These are phyloP conservation scores for Penicillium sp. DNA, from an alignment of 2,329 filamentous ascomycete species.

Conservation along the genomic window DNA sequence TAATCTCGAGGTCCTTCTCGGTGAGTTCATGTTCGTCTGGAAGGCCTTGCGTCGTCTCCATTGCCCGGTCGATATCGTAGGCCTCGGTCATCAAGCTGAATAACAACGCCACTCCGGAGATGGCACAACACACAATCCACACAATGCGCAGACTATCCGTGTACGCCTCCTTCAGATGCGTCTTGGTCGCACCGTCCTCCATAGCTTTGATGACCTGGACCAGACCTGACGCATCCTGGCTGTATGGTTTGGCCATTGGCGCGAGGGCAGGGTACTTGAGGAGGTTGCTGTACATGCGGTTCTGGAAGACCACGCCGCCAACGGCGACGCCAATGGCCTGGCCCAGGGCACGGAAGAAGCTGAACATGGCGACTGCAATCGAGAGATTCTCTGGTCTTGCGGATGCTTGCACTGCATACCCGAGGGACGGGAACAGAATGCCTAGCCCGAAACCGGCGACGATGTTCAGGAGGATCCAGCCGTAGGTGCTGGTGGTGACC, in stretches of 20 bases:
- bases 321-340: conserved; percentile 65
- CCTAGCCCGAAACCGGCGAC: conserved; percentile 61
- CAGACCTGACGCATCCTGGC: conserved; percentile 57
- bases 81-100: conserved; percentile 54
- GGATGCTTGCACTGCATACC: conserved; percentile 62
- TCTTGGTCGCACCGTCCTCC: conserved; percentile 42
- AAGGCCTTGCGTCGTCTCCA: conserved; percentile 35
- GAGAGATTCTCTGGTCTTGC: conserved; percentile 57
- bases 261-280: conserved; percentile 50
- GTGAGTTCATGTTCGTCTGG: conserved; percentile 5
- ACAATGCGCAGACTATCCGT: conserved; percentile 54
- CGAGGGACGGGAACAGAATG: conserved; percentile 63
- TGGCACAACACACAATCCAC: conserved; percentile 55
- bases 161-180: conserved; percentile 52
- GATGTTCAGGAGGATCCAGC: conserved; percentile 62
- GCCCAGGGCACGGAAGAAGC: conserved; percentile 64
- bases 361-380: conserved; percentile 63
- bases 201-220: conserved; percentile 59
- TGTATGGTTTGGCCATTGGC: conserved; percentile 49
- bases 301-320: conserved; percentile 68
- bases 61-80: conserved; percentile 42
- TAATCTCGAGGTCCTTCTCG: conserved; percentile 20
- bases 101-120: conserved; percentile 52
- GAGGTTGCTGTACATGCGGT: conserved; percentile 56
- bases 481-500: conserved; percentile 48